These are phyloP conservation scores for Xylariaceae sp. DNA, from an alignment of 2,329 filamentous ascomycete genomes.

Conservation along the genomic window DNA sequence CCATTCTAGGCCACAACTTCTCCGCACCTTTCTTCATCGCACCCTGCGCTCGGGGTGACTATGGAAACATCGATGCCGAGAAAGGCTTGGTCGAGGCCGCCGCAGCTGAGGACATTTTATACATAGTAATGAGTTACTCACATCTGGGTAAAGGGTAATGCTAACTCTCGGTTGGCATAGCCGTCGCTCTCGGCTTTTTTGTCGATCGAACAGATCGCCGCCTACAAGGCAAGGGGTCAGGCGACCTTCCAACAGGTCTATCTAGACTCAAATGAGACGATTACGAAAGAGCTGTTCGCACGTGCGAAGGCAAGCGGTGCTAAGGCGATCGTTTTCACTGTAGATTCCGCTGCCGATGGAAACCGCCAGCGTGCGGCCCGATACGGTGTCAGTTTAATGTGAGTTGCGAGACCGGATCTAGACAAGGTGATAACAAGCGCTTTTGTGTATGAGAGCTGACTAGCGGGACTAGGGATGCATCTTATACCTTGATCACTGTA, in stretches of 20 bases:
- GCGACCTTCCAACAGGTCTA: conserved; percentile 41
- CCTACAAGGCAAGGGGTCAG: conserved; percentile 33
- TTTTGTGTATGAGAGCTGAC: neutral
- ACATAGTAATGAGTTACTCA: conserved; percentile 41
- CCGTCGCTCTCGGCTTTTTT: conserved; percentile 33
- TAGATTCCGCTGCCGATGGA: conserved; percentile 36
- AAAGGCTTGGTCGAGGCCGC: conserved; percentile 50
- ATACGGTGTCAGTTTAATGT: conserved; percentile 34
- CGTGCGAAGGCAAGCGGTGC: conserved; percentile 28
- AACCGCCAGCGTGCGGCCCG: conserved; percentile 36
- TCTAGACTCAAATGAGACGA: conserved; percentile 35
- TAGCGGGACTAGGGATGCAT: neutral
- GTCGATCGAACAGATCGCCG: conserved; percentile 37
- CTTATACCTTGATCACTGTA: conserved; percentile 11
- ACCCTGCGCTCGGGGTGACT: conserved; percentile 48
- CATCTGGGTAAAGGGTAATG: neutral
- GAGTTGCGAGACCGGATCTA: no score
- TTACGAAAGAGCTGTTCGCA: conserved; percentile 31
- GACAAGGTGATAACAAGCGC: no score
- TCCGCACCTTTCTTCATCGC: conserved; percentile 53
- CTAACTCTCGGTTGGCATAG: conserved; percentile 24
- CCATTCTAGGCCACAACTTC: conserved; percentile 52
- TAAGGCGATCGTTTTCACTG: conserved; percentile 39
- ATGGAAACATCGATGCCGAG: conserved; percentile 47
- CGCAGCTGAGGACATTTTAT: conserved; percentile 48